phyloP scores from a whole-genome alignment of 2,329 filamentous ascomycete species.

The Lasiodiplodia hormozganensis region DNA sequence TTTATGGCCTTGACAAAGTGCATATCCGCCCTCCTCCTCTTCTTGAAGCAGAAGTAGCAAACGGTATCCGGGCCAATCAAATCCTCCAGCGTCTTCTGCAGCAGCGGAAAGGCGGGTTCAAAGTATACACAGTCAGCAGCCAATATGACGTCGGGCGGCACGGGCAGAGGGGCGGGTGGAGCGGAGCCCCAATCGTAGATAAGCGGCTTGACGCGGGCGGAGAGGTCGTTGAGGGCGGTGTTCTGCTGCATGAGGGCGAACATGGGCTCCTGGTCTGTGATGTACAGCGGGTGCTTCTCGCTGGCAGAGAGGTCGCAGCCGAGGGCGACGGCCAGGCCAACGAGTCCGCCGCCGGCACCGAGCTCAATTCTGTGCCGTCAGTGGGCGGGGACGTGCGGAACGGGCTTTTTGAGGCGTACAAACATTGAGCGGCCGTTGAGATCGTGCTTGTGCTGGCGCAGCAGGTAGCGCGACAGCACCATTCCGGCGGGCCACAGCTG shows the following conservation, averaged over 20 bases:
- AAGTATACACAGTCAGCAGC: slow-evolving; percentile 98
- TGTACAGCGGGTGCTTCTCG: slow-evolving; percentile 66
- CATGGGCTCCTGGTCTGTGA: slow-evolving; percentile 92
- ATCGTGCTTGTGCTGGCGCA: slow-evolving; percentile 72
- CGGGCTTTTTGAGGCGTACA: slow-evolving; percentile 45
- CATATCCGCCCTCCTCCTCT: slow-evolving; percentile 74
- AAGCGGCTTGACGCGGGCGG: slow-evolving; percentile 67
- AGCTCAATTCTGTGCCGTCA: slow-evolving; percentile 74
- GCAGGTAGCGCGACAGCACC: slow-evolving; percentile 84
- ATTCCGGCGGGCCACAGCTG: slow-evolving; percentile 95
- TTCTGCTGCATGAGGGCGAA: slow-evolving; percentile 84
- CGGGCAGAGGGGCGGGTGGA: slow-evolving; percentile 49
- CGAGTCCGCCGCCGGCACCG: slow-evolving; percentile 88
- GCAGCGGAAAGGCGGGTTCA: slow-evolving; percentile 89
- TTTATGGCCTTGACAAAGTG: slow-evolving; percentile 59
- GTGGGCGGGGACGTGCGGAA: slow-evolving; percentile 15
- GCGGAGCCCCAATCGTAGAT: slow-evolving; percentile 78
- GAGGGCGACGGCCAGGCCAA: slow-evolving; percentile 69
- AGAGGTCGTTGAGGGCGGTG: slow-evolving; percentile 78
- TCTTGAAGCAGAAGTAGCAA: slow-evolving; percentile 95
- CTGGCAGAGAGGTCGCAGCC: slow-evolving; percentile 48
- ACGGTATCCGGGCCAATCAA: slow-evolving; percentile 70
- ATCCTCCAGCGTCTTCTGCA: slow-evolving; percentile 78
- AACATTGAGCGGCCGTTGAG: slow-evolving; percentile 76
- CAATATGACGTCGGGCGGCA: slow-evolving; percentile 80